Base-by-base conservation (phyloP, 371 early-diverging fungal species). In the Mucor velutinosus region DNA sequence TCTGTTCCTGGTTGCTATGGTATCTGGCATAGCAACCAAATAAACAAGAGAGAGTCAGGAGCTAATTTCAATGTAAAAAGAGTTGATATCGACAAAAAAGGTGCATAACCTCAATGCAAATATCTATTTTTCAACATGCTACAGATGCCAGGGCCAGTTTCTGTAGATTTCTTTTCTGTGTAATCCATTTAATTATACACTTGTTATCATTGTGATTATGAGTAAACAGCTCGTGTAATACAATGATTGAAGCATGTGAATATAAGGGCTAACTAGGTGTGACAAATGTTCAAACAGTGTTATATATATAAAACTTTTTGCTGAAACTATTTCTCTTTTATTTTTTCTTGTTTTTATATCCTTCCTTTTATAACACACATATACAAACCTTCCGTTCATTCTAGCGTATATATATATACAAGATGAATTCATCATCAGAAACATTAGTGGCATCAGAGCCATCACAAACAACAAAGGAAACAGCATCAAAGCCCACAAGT, bases 391-490 rank as follows among this genome's bases (percentile, higher is more conserved):
- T 47, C 19, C 47, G 8, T 47, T 47, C 47, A 19, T 47, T 47
- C 21, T 11, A 39, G 2, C 30, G 3, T 10, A 41, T 21, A 47
- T 6, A 47, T n/a, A 43, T 17, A 43, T 6, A 2, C 10, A 53
- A 21, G 6, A 63, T 63, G 64, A 17, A 57, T 57, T 57, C 55
- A 37, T 57, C 55, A 37, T 53, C 64, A 17, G 55, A 64, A 64
- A 64, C 64, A 5, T 15, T 64, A 29, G 57, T 64, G 27, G n/a
- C 64, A 27, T 14, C 64, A n/a, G 27, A 53, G 7, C 37, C 64
- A 39, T 4, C 49, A 14, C 25, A n/a, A 32, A 41, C 37, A 41
- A 19, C 11, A 1, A 7, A 12, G 4, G 53, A 32, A 47, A 33
- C 23, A 32, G 33, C 37, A 39, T 21, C 17, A 41, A 12, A 15